These are phyloP conservation scores for barrel medic (Medicago truncatula) DNA, from an alignment of 306 rosid species.

Conservation along the genomic window DNA sequence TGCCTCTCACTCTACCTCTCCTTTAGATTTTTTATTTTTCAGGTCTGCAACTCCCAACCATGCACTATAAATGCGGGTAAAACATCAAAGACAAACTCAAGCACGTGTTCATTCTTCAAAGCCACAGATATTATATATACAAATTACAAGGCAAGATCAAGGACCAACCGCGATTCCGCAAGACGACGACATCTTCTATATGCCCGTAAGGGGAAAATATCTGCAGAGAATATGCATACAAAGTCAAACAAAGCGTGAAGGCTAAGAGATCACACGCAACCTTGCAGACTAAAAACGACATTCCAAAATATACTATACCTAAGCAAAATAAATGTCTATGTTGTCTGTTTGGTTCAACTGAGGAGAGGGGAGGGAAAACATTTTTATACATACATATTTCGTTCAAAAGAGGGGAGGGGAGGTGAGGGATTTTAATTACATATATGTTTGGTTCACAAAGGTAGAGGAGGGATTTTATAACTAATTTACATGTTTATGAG, in stretches of 20 bases:
- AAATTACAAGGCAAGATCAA: constrained; percentile 40
- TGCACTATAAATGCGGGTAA: neutral
- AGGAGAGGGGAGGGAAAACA: too few species aligned
- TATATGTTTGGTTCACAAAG: too few species aligned
- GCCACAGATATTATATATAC: constrained; percentile 30
- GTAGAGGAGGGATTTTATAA: too few species aligned
- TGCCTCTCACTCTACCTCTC: constrained; percentile 10
- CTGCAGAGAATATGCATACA: constrained; percentile 56
- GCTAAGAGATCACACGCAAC: constrained; percentile 36
- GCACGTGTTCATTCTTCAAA: constrained; percentile 35
- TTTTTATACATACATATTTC: too few species aligned
- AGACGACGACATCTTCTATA: constrained; percentile 71
- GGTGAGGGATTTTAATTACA: too few species aligned
- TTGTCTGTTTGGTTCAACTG: neutral
- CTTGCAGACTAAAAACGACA: constrained; percentile 28
- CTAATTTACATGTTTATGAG: too few species aligned
- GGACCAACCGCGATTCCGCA: constrained; percentile 69
- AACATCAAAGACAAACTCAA: constrained; percentile 12
- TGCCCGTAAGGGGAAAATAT: constrained; percentile 82
- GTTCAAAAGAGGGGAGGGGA: too few species aligned
- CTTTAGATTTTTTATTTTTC: constrained; percentile 1
- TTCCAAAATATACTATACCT: constrained; percentile 34
- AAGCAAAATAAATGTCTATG: constrained; percentile 32
- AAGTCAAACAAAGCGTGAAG: constrained; percentile 32
- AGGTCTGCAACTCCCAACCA: constrained; percentile 28